These are phyloP conservation scores for Cercophora scortea DNA, from an alignment of 495 filamentous ascomycete species.

Conservation along the genomic window DNA sequence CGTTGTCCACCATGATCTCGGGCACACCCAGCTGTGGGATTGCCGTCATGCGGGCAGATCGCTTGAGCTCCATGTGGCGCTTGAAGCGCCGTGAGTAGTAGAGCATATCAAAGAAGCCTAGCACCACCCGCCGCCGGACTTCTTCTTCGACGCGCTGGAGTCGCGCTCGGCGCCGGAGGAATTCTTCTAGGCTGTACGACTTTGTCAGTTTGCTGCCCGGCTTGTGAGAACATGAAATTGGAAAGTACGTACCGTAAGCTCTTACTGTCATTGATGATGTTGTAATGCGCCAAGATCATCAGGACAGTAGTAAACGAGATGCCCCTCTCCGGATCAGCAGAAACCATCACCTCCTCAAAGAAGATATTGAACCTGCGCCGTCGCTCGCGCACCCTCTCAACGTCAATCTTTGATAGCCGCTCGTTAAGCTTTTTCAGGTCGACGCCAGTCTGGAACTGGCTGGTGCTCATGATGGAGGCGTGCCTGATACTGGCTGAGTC, in stretches of 20 bases:
- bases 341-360: constrained; percentile 94
- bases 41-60: constrained; percentile 62
- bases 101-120: constrained; percentile 93
- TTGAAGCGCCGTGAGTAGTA: constrained; percentile 81
- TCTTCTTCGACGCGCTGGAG: constrained; percentile 96
- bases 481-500: constrained; percentile 46
- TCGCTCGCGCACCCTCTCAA: constrained; percentile 61
- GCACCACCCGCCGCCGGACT: constrained; percentile 77
- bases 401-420: constrained; percentile 68
- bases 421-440: constrained; percentile 69
- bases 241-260: constrained; percentile 57
- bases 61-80: constrained; percentile 57
- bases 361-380: constrained; percentile 79
- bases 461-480: constrained; percentile 42
- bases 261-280: constrained; percentile 97
- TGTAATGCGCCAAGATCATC: constrained; percentile 97
- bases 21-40: constrained; percentile 79
- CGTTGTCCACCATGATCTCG: constrained; percentile 80
- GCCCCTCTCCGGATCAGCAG: constrained; percentile 76
- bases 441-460: constrained; percentile 50
- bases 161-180: constrained; percentile 79
- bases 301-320: constrained; percentile 91
- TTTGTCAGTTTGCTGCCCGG: constrained; percentile 6
- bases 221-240: not conserved
- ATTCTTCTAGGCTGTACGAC: constrained; percentile 70